Conservation (phyloP, 768 basidiomycete genomes). For the Coprinopsis strossmayeri region DNA sequence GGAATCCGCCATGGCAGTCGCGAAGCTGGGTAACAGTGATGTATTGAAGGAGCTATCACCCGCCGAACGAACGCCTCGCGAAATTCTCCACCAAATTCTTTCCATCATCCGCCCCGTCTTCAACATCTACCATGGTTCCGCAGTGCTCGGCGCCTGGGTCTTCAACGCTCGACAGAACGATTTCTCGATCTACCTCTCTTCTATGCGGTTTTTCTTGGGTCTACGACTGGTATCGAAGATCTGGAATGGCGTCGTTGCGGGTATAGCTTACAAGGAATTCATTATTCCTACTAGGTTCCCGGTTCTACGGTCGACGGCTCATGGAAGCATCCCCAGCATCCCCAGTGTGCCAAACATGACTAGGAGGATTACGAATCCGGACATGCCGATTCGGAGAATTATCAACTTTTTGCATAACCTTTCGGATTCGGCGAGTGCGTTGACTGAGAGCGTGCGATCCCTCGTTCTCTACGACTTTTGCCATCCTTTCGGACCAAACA, state of each 20-base stretch:
- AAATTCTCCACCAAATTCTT: conserved; percentile 4
- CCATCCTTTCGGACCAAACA: conserved; percentile 2
- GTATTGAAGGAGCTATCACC: too few species aligned
- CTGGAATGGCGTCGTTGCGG: conserved; percentile 3
- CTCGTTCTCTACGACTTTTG: conserved; percentile 9
- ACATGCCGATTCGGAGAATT: background rate
- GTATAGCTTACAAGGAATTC: conserved; percentile 2
- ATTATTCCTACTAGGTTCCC: conserved; percentile 6
- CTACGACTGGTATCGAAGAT: conserved; percentile 5
- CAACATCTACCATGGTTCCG: background rate
- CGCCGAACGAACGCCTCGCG: background rate
- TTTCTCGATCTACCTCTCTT: conserved; percentile 2
- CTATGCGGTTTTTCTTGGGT: conserved; percentile 1
- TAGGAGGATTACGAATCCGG: background rate
- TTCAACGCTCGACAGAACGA: conserved; percentile 1
- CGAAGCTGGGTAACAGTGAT: too few species aligned
- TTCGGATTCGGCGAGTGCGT: background rate
- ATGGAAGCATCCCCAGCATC: background rate
- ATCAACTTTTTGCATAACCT: background rate
- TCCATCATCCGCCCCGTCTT: background rate
- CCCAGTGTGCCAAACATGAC: background rate
- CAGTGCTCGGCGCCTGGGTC: background rate
- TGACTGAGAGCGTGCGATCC: background rate
- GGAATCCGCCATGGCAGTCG: too few species aligned
- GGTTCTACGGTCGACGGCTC: background rate